phyloP scores from a whole-genome alignment of 1,284 basidiomycete species.

The Naganishia sp. region DNA sequence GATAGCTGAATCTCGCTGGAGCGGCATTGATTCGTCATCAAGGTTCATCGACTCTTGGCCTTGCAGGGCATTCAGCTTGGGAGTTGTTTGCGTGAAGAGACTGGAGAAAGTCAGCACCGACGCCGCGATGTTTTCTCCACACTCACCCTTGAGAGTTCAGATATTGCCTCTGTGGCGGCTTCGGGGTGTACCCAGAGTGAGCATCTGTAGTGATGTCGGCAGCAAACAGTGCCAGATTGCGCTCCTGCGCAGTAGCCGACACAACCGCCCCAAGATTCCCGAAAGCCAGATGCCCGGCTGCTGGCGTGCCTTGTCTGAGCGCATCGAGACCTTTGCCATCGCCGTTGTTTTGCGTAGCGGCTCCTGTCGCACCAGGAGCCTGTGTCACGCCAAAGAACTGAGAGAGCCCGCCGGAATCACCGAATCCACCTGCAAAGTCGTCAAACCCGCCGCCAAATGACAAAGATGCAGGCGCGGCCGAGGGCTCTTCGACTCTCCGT shows the following conservation, averaged over 20 bases:
- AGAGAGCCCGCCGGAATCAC: slow-evolving; percentile 31
- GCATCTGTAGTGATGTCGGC: not conserved
- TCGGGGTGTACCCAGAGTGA: slow-evolving; percentile 19
- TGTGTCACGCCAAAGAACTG: slow-evolving; percentile 34
- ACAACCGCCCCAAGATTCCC: slow-evolving; percentile 16
- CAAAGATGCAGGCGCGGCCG: not conserved
- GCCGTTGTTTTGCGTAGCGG: not conserved
- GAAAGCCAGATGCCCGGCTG: slow-evolving; percentile 6
- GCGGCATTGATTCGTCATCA: slow-evolving; percentile 22
- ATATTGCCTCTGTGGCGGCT: slow-evolving; percentile 17
- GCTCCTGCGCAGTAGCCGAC: slow-evolving; percentile 10
- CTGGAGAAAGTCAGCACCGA: slow-evolving; percentile 4
- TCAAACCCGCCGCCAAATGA: slow-evolving; percentile 27
- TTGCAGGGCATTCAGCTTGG: slow-evolving; percentile 17
- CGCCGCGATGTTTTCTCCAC: not conserved
- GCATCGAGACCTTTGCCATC: slow-evolving; percentile 15
- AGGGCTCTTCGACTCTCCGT: not conserved
- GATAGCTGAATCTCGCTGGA: not conserved
- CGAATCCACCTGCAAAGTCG: slow-evolving; percentile 29
- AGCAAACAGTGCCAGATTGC: slow-evolving; percentile 11
- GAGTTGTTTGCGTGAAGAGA: slow-evolving; percentile 22
- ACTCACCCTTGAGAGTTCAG: slow-evolving; percentile 27
- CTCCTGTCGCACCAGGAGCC: slow-evolving; percentile 7
- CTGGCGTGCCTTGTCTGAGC: slow-evolving; percentile 23
- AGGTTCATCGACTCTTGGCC: slow-evolving; percentile 19